Evolutionary conservation across 2,329 filamentous ascomycete genomes (phyloP).

Genomic region (Hypoxylon rubiginosum): DNA sequence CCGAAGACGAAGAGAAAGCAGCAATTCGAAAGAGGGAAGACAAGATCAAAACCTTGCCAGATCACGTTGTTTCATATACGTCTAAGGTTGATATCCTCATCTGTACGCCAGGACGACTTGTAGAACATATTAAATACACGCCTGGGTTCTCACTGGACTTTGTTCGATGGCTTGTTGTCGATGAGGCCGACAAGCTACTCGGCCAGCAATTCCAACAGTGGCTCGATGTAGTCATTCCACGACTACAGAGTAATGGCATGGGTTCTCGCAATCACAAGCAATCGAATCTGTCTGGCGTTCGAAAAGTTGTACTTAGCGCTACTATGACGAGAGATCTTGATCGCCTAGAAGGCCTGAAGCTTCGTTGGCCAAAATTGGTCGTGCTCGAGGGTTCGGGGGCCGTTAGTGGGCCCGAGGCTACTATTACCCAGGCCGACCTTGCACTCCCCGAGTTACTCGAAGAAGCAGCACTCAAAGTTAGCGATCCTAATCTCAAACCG

Average conservation of each 20-base stretch:
- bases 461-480: slow-evolving; percentile 77
- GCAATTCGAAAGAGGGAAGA: slow-evolving; percentile 48
- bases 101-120: slow-evolving; percentile 90
- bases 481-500: slow-evolving; percentile 80
- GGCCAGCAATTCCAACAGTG: slow-evolving; percentile 95
- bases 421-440: slow-evolving; percentile 62
- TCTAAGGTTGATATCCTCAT: slow-evolving; percentile 90
- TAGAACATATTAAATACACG: slow-evolving; percentile 90
- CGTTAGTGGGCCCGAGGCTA: slow-evolving; percentile 48
- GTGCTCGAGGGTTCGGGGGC: slow-evolving; percentile 72
- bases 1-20: slow-evolving; percentile 49
- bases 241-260: slow-evolving; percentile 63
- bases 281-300: slow-evolving; percentile 68
- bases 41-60: slow-evolving; percentile 59
- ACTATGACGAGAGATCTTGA: slow-evolving; percentile 92
- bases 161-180: slow-evolving; percentile 89
- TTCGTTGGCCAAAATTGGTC: slow-evolving; percentile 81
- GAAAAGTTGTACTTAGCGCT: slow-evolving; percentile 89
- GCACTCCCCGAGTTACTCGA: slow-evolving; percentile 72
- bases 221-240: slow-evolving; percentile 79
- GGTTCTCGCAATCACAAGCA: slow-evolving; percentile 67
- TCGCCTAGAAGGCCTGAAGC: slow-evolving; percentile 78
- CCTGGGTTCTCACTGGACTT: slow-evolving; percentile 83
- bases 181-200: slow-evolving; percentile 92
- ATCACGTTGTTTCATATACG: slow-evolving; percentile 74